Evolutionary conservation across 1,139 yeast species (phyloP).

Genomic region (Candida glucosophila): DNA sequence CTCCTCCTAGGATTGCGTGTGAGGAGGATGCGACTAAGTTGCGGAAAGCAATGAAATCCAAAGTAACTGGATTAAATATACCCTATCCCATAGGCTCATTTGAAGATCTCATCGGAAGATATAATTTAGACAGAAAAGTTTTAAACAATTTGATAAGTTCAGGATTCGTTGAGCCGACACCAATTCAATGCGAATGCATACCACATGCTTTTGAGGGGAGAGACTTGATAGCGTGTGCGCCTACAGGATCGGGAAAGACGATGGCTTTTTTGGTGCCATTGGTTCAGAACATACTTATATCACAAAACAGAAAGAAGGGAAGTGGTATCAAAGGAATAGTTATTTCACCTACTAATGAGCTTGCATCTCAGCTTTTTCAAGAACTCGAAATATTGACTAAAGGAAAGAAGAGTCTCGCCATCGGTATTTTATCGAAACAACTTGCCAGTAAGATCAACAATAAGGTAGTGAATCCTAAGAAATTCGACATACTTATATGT

Average conservation of each 20-base stretch:
- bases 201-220: conserved; percentile 59
- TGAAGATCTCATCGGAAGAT: conserved; percentile 65
- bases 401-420: conserved; percentile 43
- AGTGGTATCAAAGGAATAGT: conserved; percentile 66
- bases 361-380: conserved; percentile 76
- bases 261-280: conserved; percentile 81
- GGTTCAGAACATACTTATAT: conserved; percentile 43
- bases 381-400: conserved; percentile 55
- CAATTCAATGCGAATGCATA: conserved; percentile 82
- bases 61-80: conserved; percentile 67
- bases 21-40: conserved; percentile 49
- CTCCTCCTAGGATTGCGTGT: conserved; percentile 41
- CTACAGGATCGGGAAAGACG: conserved; percentile 74
- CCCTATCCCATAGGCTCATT: conserved; percentile 89
- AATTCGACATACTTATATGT: conserved; percentile 73
- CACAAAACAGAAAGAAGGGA: conserved; percentile 11
- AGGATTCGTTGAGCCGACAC: conserved; percentile 79
- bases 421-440: conserved; percentile 68
- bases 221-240: conserved; percentile 41
- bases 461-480: conserved; percentile 45
- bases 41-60: conserved; percentile 49
- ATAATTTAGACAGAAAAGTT: conserved; percentile 54
- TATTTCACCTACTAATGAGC: conserved; percentile 79
- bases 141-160: conserved; percentile 57
- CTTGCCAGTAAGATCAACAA: conserved; percentile 63